phyloP scores from a whole-genome alignment of 2,329 filamentous ascomycete species.

The Cercospora zeina region DNA sequence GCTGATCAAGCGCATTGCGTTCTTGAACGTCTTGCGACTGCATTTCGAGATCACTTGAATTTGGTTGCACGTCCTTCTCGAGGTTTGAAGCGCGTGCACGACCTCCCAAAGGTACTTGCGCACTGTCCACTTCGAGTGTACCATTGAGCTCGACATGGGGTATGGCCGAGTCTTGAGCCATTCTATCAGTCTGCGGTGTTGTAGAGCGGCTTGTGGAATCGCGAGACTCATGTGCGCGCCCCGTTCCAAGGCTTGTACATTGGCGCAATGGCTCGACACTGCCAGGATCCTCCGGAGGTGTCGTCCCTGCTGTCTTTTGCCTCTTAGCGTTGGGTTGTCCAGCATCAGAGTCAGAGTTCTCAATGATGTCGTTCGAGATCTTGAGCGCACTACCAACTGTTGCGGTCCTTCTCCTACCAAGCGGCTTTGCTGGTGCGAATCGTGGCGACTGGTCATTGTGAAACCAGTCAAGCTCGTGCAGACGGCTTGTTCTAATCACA shows the following conservation, averaged over 20 bases:
- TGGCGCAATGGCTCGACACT: not conserved
- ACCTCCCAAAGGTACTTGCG: not conserved
- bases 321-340: constrained; percentile 6
- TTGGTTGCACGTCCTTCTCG: not conserved
- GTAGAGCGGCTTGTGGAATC: not conserved
- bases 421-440: constrained; percentile 17
- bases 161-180: not conserved
- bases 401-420: constrained; percentile 21
- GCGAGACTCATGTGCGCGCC: not conserved
- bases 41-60: not conserved
- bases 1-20: not conserved
- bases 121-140: not conserved
- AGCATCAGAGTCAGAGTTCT: constrained; percentile 20
- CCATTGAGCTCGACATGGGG: not conserved
- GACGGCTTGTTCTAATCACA: constrained; percentile 44
- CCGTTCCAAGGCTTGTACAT: not conserved
- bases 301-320: not conserved
- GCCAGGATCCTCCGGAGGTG: not conserved
- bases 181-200: not conserved
- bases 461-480: constrained; percentile 44
- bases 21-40: not conserved
- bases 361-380: constrained; percentile 13
- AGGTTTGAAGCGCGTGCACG: not conserved
- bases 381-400: constrained; percentile 12
- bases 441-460: constrained; percentile 17